phyloP scores from a whole-genome alignment of 352 stramenopile species.

The Stramenopiles sp. region DNA sequence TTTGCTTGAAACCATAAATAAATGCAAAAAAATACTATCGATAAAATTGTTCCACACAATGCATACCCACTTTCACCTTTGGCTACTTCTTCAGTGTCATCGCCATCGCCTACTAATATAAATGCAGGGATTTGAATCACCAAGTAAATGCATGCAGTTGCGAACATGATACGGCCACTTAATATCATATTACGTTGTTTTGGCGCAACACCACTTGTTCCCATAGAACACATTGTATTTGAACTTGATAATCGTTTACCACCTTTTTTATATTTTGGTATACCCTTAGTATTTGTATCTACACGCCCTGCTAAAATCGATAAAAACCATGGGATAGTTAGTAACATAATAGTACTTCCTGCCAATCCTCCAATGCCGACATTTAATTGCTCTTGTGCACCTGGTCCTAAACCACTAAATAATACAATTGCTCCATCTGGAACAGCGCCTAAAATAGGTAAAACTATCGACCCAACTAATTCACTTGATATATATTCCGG shows the following conservation, averaged over 20 bases:
- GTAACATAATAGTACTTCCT: slow-evolving; percentile 94
- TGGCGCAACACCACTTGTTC: too few species aligned
- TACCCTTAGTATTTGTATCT: slow-evolving; percentile 63
- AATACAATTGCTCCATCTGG: slow-evolving; percentile 91
- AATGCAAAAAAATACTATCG: slow-evolving; percentile 55
- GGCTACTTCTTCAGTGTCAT: slow-evolving; percentile 50
- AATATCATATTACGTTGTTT: too few species aligned
- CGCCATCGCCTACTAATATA: slow-evolving; percentile 50
- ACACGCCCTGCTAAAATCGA: slow-evolving; percentile 76
- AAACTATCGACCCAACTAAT: slow-evolving; percentile 83
- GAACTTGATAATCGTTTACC: too few species aligned
- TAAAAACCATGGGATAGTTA: slow-evolving; percentile 91
- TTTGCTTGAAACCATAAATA: slow-evolving; percentile 77
- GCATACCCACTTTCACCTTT: slow-evolving; percentile 63
- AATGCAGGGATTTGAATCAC: slow-evolving; percentile 77
- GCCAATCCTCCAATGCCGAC: slow-evolving; percentile 91
- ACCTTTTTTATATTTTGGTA: too few species aligned
- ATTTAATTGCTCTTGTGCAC: slow-evolving; percentile 76
- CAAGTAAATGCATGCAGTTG: slow-evolving; percentile 78
- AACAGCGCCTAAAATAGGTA: slow-evolving; percentile 86
- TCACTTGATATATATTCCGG: slow-evolving; percentile 69
- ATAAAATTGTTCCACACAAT: slow-evolving; percentile 57
- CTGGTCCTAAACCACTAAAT: slow-evolving; percentile 76
- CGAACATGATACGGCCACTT: slow-evolving; percentile 67
- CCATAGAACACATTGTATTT: too few species aligned